Percentiles rank a stretch among this genome's conserved stretches.
Evolutionary conservation across 345 rosid genomes (phyloP).

Genomic region (Geranium rotundifolium): DNA sequence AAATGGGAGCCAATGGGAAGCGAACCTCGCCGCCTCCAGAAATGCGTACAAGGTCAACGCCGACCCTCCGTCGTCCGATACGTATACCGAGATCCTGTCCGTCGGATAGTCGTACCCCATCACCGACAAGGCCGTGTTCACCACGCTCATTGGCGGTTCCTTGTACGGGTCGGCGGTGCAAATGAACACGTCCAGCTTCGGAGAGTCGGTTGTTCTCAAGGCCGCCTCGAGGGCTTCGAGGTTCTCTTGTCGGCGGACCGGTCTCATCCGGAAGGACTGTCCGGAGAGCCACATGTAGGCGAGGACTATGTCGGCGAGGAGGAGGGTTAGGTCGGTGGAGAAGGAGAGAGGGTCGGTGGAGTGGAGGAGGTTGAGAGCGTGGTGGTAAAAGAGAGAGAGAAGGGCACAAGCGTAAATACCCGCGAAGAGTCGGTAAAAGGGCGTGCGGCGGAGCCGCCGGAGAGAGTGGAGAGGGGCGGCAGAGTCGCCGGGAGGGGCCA

Average conservation of each 20-base stretch:
- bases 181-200: conserved; percentile 54
- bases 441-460: conserved; percentile 24
- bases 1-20: conserved; percentile 61
- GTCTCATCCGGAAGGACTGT: conserved; percentile 30
- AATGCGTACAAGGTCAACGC: conserved; percentile 59
- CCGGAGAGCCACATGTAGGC: conserved; percentile 53
- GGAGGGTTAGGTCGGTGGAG: conserved; percentile 16
- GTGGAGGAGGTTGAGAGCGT: conserved; percentile 25
- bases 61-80: conserved; percentile 85
- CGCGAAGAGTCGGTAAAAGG: conserved; percentile 39
- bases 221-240: conserved; percentile 31
- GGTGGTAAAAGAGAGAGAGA: conserved; percentile 38
- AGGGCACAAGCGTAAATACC: conserved; percentile 37
- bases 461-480: conserved; percentile 26
- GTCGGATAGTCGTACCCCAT: conserved; percentile 73
- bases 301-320: conserved; percentile 44
- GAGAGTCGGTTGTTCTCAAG: conserved; percentile 26
- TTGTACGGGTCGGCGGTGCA: conserved; percentile 90
- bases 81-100: conserved; percentile 53
- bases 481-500: background rate
- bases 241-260: conserved; percentile 29
- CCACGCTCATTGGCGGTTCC: conserved; percentile 69
- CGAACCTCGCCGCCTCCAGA: conserved; percentile 63
- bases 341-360: too few species aligned
- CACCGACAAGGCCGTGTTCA: conserved; percentile 63